Percentiles rank a stretch among this genome's conserved stretches.
Conservation (phyloP, 768 basidiomycete species). For the Dendrothele bispora region DNA sequence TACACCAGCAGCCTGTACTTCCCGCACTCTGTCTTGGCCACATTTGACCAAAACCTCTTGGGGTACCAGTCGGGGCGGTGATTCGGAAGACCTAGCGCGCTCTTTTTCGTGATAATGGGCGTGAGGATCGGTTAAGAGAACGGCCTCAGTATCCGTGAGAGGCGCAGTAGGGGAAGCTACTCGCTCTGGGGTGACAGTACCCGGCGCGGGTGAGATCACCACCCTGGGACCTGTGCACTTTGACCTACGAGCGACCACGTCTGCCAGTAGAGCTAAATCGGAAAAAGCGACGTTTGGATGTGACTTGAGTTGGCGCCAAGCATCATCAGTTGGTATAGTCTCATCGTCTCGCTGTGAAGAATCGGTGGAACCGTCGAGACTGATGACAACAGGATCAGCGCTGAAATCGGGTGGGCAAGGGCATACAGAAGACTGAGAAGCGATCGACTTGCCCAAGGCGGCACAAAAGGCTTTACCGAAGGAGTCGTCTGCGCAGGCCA, state of each 20-base stretch:
- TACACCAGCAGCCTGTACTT: constrained; percentile 74
- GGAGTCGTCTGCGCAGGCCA: constrained; percentile 80
- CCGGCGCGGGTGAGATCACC: constrained; percentile 52
- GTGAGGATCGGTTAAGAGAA: constrained; percentile 54
- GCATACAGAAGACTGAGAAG: constrained; percentile 49
- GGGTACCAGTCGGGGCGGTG: constrained; percentile 57
- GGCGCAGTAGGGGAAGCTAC: constrained; percentile 30
- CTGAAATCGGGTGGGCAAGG: constrained; percentile 47
- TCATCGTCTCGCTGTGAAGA: constrained; percentile 31
- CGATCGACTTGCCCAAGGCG: constrained; percentile 65
- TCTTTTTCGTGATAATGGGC: constrained; percentile 51
- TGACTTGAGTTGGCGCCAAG: constrained; percentile 82
- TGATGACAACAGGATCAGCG: constrained; percentile 6
- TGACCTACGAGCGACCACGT: constrained; percentile 83
- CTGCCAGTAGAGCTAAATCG: constrained; percentile 80
- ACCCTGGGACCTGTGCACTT: constrained; percentile 74
- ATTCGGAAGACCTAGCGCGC: constrained; percentile 32
- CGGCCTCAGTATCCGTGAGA: constrained; percentile 32
- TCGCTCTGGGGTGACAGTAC: constrained; percentile 49
- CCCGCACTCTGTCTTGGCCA: constrained; percentile 57
- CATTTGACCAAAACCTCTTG: constrained; percentile 63
- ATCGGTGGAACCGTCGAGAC: constrained; percentile 4
- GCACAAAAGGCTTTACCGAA: constrained; percentile 86
- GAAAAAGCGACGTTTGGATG: constrained; percentile 89
- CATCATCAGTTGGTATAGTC: constrained; percentile 76